Evolutionary conservation across 2,329 filamentous ascomycete species (phyloP).

Genomic region (Cladophialophora chaetospira): DNA sequence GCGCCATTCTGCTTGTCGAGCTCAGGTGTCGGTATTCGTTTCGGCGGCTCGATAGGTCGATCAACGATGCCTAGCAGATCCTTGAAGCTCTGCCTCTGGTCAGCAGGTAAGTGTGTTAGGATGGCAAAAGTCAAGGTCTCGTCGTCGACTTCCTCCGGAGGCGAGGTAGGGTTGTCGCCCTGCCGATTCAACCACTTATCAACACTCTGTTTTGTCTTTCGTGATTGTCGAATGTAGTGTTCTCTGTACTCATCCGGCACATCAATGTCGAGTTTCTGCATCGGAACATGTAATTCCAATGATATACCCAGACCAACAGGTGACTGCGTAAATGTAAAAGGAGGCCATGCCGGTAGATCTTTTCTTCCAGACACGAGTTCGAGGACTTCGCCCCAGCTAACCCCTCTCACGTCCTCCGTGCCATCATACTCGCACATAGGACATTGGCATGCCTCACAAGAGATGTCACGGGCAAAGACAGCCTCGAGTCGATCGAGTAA

Average conservation of each 20-base stretch:
- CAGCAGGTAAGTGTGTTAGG: constrained; percentile 76
- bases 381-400: constrained; percentile 94
- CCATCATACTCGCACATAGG: constrained; percentile 76
- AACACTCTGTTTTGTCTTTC: constrained; percentile 88
- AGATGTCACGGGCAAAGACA: constrained; percentile 90
- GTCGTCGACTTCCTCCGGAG: constrained; percentile 87
- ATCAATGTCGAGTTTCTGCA: constrained; percentile 85
- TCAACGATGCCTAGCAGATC: constrained; percentile 68
- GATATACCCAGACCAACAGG: constrained; percentile 58
- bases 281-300: constrained; percentile 58
- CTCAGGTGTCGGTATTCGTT: constrained; percentile 32
- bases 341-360: constrained; percentile 85
- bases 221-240: constrained; percentile 87
- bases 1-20: constrained; percentile 13
- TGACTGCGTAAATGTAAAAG: constrained; percentile 71
- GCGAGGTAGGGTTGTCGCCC: constrained; percentile 68
- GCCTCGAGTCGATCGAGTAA: constrained; percentile 88
- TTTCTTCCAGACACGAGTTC: constrained; percentile 88
- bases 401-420: constrained; percentile 61
- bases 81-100: constrained; percentile 79
- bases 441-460: constrained; percentile 80
- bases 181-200: constrained; percentile 87
- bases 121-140: constrained; percentile 94
- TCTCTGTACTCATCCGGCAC: constrained; percentile 91
- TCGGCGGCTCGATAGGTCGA: constrained; percentile 41